A percentile compares a stretch with the other conserved stretches of the same genome.
Conservation (phyloP, 2,329 filamentous ascomycete genomes). For the Penicillium fuscoglaucum region DNA sequence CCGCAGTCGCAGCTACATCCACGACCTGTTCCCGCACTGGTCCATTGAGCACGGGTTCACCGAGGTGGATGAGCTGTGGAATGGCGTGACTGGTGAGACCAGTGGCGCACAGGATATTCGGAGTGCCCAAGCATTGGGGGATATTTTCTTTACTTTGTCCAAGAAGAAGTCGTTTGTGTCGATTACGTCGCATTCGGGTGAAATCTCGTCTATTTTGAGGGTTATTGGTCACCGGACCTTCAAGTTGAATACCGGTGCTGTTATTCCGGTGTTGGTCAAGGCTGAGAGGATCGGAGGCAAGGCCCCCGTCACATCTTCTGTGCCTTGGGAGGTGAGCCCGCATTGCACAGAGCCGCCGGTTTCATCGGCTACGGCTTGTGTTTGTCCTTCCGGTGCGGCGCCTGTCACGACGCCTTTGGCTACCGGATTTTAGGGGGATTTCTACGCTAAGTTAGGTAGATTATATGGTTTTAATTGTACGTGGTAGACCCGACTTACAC, state of each 20-base stretch:
- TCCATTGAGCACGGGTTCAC: constrained; percentile 54
- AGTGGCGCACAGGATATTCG: constrained; percentile 50
- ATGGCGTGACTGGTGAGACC: constrained; percentile 50
- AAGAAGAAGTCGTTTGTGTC: constrained; percentile 52
- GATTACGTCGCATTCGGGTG: constrained; percentile 59
- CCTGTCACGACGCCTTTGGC: constrained; percentile 34
- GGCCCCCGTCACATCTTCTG: constrained; percentile 17
- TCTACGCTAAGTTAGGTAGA: not conserved
- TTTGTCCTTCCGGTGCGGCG: constrained; percentile 32
- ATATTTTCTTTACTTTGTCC: constrained; percentile 46
- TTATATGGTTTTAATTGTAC: not conserved
- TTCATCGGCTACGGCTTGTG: constrained; percentile 32
- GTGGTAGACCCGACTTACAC: not conserved
- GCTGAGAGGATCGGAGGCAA: constrained; percentile 32
- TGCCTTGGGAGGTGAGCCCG: constrained; percentile 31
- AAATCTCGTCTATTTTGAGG: constrained; percentile 54
- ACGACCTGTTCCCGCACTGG: constrained; percentile 50
- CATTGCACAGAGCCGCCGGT: constrained; percentile 38
- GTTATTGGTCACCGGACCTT: constrained; percentile 49
- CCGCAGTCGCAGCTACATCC: constrained; percentile 50
- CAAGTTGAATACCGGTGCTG: constrained; percentile 48
- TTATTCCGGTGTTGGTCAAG: constrained; percentile 54
- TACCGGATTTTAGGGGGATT: constrained; percentile 7
- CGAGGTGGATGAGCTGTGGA: constrained; percentile 58
- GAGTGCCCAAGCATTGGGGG: constrained; percentile 47